Evolutionary conservation across 2,329 filamentous ascomycete species (phyloP).

Genomic region (Venturia nashicola): DNA sequence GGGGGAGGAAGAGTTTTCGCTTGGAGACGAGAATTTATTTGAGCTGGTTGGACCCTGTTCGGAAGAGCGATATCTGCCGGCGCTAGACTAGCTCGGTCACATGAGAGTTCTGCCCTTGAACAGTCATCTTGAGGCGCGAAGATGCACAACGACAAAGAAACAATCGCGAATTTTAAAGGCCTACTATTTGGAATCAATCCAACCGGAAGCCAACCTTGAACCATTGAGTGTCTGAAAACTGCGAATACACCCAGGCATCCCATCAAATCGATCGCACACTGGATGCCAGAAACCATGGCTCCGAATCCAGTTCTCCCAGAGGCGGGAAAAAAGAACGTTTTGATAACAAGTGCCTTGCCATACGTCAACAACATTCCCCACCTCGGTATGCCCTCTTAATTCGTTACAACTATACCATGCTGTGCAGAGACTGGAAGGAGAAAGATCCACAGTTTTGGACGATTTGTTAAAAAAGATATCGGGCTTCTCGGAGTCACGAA

Average conservation of each 20-base stretch:
- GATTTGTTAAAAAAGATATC: too few relatives aligned
- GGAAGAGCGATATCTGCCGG: neutral
- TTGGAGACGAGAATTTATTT: neutral
- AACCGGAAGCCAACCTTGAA: neutral
- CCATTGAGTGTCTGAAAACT: neutral
- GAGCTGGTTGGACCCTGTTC: neutral
- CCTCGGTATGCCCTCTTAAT: constrained; percentile 39
- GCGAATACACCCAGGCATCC: neutral
- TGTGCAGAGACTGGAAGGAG: neutral
- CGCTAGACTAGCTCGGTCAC: neutral
- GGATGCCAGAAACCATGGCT: constrained; percentile 2
- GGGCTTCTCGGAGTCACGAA: too few relatives aligned
- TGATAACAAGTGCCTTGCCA: constrained; percentile 84
- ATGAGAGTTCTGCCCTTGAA: neutral
- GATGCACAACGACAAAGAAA: neutral
- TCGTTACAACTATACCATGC: neutral
- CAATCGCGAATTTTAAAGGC: neutral
- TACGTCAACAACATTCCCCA: constrained; percentile 64
- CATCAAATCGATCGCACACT: neutral
- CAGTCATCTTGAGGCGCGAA: neutral
- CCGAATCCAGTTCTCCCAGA: constrained; percentile 28
- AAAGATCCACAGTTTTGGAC: neutral
- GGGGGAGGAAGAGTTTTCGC: neutral
- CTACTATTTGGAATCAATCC: neutral
- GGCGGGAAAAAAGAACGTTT: constrained; percentile 62